Evolutionary conservation across 106 monocot genomes (phyloP).

Genomic region (Dioscorea alata): DNA sequence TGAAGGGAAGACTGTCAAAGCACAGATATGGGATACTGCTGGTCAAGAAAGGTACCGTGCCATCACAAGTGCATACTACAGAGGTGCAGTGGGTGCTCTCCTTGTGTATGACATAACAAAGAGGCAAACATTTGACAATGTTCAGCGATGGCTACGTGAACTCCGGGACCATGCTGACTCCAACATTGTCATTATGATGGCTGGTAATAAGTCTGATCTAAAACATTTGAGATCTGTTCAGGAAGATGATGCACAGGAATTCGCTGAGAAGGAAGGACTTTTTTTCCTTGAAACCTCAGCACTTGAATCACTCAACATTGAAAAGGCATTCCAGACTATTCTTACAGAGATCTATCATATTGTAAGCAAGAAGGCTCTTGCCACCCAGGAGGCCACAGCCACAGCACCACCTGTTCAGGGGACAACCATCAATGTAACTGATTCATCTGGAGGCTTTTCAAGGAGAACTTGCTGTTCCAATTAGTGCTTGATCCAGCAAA

Average conservation of each 20-base stretch:
- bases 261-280: constrained; percentile 71
- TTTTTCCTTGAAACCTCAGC: constrained; percentile 76
- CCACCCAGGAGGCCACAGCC: constrained; percentile 42
- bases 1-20: constrained; percentile 68
- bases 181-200: constrained; percentile 79
- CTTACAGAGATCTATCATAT: constrained; percentile 57
- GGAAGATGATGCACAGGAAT: constrained; percentile 33
- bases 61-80: constrained; percentile 76
- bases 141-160: constrained; percentile 74
- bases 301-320: constrained; percentile 56
- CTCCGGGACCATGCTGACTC: constrained; percentile 69
- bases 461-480: constrained; percentile 50
- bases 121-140: constrained; percentile 68
- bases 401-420: constrained; percentile 38
- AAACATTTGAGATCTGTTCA: constrained; percentile 49
- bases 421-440: constrained; percentile 58
- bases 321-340: constrained; percentile 55
- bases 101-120: constrained; percentile 79
- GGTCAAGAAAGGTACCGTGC: constrained; percentile 77
- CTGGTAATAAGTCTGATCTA: constrained; percentile 73
- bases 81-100: constrained; percentile 72
- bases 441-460: constrained; percentile 10
- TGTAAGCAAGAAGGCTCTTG: constrained; percentile 62
- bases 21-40: constrained; percentile 80
- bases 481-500: too few species aligned